Conservation (phyloP, 768 basidiomycete genomes). For the Pleurotus salmoneostramineus region DNA sequence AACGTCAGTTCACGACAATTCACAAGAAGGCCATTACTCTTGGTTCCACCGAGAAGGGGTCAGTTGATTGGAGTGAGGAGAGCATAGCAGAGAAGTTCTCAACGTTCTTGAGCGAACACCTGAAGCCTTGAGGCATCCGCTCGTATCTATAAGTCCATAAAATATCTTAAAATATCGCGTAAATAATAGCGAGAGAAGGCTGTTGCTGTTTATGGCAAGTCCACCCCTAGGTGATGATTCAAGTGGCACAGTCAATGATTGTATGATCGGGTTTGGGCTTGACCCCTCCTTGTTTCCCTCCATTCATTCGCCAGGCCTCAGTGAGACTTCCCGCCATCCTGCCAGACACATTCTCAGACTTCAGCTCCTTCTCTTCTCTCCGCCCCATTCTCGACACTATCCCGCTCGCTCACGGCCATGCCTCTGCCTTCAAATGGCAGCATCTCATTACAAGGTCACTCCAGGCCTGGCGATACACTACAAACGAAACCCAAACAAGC, state of each 20-base stretch:
- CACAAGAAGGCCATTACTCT: constrained; percentile 89
- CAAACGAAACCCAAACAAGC: constrained; percentile 67
- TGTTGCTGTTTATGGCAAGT: neutral
- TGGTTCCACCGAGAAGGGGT: constrained; percentile 74
- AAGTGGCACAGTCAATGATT: constrained; percentile 2
- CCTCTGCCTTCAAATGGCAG: constrained; percentile 55
- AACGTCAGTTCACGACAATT: constrained; percentile 86
- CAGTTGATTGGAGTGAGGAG: constrained; percentile 73
- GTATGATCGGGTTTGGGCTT: constrained; percentile 7
- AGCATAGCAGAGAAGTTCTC: constrained; percentile 70
- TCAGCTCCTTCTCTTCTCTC: neutral
- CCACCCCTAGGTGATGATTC: neutral
- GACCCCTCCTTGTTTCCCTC: neutral
- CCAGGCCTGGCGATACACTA: constrained; percentile 49
- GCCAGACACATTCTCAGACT: no score
- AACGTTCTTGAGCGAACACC: constrained; percentile 66
- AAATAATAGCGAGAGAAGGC: neutral
- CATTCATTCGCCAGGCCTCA: neutral
- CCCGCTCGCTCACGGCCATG: constrained; percentile 35
- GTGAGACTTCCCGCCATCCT: no score
- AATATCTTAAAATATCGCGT: neutral
- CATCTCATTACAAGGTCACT: constrained; percentile 56
- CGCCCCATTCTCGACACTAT: neutral
- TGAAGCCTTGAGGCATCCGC: constrained; percentile 35
- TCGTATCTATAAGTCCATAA: neutral